These are phyloP conservation scores for Rosa hybrid DNA, from an alignment of 331 rosid genomes.

Conservation along the genomic window DNA sequence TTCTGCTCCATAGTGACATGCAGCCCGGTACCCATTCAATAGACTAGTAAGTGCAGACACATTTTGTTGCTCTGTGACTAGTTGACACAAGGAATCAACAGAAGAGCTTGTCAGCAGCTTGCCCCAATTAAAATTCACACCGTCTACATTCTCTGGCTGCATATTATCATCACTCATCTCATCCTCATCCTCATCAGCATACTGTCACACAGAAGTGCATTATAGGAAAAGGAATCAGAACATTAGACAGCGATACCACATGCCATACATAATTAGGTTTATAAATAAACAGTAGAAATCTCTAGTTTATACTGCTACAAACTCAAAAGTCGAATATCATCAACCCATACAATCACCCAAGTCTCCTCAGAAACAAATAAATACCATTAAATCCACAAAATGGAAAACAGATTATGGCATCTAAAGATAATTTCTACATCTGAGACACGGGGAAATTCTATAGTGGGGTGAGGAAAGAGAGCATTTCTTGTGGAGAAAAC, in stretches of 20 bases:
- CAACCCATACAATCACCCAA: neutral
- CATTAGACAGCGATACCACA: neutral
- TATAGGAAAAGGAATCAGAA: neutral
- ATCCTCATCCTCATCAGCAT: slow-evolving; percentile 67
- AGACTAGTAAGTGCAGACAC: slow-evolving; percentile 67
- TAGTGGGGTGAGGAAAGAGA: neutral
- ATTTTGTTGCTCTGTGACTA: slow-evolving; percentile 54
- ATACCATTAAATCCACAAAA: neutral
- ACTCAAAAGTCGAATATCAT: neutral
- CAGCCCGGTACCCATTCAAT: slow-evolving; percentile 73
- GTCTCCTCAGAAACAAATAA: neutral
- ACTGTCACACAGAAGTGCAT: slow-evolving; percentile 38
- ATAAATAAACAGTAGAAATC: neutral
- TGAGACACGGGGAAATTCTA: neutral
- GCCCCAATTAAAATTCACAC: slow-evolving; percentile 21
- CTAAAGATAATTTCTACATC: neutral
- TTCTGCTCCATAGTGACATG: slow-evolving; percentile 63
- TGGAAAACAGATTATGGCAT: neutral
- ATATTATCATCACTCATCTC: slow-evolving; percentile 37
- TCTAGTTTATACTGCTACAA: neutral
- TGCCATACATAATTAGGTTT: neutral
- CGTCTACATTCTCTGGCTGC: slow-evolving; percentile 34
- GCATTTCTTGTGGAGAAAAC: neutral
- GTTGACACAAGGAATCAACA: slow-evolving; percentile 56
- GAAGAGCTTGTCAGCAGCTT: slow-evolving; percentile 50